These are phyloP conservation scores for Ceratobasidium sp. DNA, from an alignment of 1,284 basidiomycete genomes.

Conservation along the genomic window DNA sequence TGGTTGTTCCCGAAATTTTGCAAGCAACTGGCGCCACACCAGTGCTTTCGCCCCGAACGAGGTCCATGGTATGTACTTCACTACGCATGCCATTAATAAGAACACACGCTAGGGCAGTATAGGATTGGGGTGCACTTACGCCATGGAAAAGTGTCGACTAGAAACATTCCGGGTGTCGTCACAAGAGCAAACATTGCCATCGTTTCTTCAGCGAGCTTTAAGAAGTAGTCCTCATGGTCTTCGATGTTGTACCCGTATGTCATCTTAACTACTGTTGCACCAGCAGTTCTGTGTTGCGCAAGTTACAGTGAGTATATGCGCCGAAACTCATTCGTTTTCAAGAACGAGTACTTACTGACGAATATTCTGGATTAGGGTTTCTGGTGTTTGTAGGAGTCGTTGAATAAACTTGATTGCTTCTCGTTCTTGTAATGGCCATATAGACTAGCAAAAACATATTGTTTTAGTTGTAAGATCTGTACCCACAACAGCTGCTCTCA, in stretches of 20 bases:
- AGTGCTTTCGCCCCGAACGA: constrained; percentile 14
- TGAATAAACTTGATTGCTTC: constrained; percentile 34
- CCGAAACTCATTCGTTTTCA: not conserved
- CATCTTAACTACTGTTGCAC: constrained; percentile 26
- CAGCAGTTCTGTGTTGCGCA: not conserved
- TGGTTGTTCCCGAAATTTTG: constrained; percentile 10
- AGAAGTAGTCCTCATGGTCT: constrained; percentile 6
- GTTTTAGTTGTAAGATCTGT: no score
- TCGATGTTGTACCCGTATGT: constrained; percentile 32
- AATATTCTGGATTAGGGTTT: constrained; percentile 13
- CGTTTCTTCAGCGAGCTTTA: constrained; percentile 11
- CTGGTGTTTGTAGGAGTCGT: constrained; percentile 9
- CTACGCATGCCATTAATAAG: not conserved
- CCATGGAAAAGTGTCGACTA: constrained; percentile 17
- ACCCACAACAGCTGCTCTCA: not conserved
- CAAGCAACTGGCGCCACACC: constrained; percentile 16
- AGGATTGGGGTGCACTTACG: not conserved
- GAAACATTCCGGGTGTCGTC: constrained; percentile 6
- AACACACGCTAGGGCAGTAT: not conserved
- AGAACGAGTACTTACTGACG: constrained; percentile 17
- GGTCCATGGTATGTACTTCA: constrained; percentile 36
- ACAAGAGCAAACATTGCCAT: constrained; percentile 27
- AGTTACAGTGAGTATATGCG: no score
- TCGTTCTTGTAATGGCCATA: constrained; percentile 32
- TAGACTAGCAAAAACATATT: not conserved